Evolutionary conservation across 345 rosid genomes (phyloP), one percentile per base, ranked within the genome.

Genomic region (Trapa incisa): DNA sequence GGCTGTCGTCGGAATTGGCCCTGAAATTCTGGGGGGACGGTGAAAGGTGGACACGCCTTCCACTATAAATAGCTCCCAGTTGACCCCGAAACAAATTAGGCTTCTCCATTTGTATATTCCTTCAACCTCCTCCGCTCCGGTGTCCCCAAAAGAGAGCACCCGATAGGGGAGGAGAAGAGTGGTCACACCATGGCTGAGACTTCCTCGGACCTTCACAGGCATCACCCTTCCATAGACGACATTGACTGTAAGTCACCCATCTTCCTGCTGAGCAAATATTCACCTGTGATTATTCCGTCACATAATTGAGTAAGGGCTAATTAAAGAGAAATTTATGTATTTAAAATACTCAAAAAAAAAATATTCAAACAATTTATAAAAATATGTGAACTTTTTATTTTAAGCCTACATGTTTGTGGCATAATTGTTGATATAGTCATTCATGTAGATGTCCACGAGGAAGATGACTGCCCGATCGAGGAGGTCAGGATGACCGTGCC

Each of bases 401-500:
- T 22, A 22, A 22, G 29, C 29, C 29, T 22, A 22, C 29, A 22
- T 22, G 29, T 22, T 22, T 22, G 29, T 22, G 29, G 29, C 29
- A 22, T 53, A 15, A 3, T 8, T 15, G 5, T 6, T 8, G 68
- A 54, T 17, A 42, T 42, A 42, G 5, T 45, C 0, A 6, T 41
- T 41, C 43, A 41, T 82, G 22, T 81, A 76, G 16, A 52, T 38
- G 39, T 71, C 70, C 47, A 84, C 66, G 76, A 33, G 3, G 69
- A 67, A 39, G 73, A 63, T 33, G 82, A 77, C 61, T 74, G 35
- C 72, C 94, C 91, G 0, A 81, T 88, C 1, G 89, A 88, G 67
- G 72, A 84, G 73, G 91, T 86, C 52, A 76, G 84, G 66, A 74
- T 88, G 53, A 84, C 86, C 0, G 87, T 88, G 54, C 82, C 86